phyloP scores from a whole-genome alignment of 2,329 filamentous ascomycete genomes.

The Aphanoascus verrucosus region DNA sequence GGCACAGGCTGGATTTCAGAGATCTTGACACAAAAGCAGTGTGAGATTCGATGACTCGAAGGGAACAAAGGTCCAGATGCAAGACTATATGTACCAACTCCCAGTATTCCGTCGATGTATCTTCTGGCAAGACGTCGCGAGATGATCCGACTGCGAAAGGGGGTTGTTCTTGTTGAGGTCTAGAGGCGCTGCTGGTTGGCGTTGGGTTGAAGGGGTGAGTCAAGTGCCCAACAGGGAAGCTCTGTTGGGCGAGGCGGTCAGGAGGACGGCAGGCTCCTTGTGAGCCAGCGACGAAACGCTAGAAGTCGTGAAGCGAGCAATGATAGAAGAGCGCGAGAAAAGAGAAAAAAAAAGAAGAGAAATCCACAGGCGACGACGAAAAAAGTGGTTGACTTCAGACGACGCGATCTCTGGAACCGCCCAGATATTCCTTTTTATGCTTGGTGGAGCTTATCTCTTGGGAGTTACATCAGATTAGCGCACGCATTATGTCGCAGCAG shows the following conservation, averaged over 20 bases:
- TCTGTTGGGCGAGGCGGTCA: neutral
- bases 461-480: neutral
- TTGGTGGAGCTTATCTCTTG: slow-evolving; percentile 4
- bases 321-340: neutral
- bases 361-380: neutral
- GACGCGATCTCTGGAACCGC: neutral
- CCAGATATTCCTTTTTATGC: neutral
- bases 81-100: neutral
- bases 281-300: neutral
- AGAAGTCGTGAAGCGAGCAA: neutral
- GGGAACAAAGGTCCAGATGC: neutral
- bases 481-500: no score
- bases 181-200: neutral
- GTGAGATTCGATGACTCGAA: neutral
- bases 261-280: neutral
- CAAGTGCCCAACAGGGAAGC: neutral
- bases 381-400: neutral
- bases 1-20: slow-evolving; percentile 7
- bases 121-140: neutral
- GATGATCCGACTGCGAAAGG: neutral
- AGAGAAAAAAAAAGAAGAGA: neutral
- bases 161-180: neutral
- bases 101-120: neutral
- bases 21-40: neutral
- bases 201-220: neutral